These are phyloP conservation scores for Ceriops decandra DNA, from an alignment of 345 rosid genomes.

Conservation along the genomic window DNA sequence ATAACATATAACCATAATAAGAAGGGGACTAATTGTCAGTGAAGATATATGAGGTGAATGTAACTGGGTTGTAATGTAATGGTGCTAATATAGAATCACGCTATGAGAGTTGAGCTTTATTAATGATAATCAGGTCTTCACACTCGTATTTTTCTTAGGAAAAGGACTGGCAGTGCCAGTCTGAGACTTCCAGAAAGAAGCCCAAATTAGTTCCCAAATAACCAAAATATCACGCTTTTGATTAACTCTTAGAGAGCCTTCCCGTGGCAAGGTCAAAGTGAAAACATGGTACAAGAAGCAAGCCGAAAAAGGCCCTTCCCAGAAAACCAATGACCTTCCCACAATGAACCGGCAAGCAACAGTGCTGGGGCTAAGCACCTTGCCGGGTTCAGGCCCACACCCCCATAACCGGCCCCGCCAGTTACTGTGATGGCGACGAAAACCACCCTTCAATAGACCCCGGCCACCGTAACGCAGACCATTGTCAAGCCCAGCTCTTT, in stretches of 20 bases:
- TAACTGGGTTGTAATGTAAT: no score
- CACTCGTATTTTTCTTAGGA: no score
- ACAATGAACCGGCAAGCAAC: conserved; percentile 37
- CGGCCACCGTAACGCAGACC: conserved; percentile 34
- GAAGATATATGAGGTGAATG: no score
- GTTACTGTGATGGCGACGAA: conserved; percentile 42
- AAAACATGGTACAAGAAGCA: conserved; percentile 29
- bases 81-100: no score
- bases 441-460: conserved; percentile 25
- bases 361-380: conserved; percentile 50
- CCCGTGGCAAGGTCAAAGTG: conserved; percentile 19
- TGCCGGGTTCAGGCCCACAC: conserved; percentile 46
- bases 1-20: no score
- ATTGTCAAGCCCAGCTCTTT: conserved; percentile 31
- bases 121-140: no score
- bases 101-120: no score
- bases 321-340: conserved; percentile 51
- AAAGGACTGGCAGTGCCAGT: no score
- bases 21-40: no score
- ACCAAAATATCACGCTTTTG: not conserved
- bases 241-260: conserved; percentile 4
- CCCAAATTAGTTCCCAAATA: not conserved
- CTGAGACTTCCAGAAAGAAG: not conserved
- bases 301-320: conserved; percentile 43
- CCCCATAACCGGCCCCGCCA: conserved; percentile 26